Conservation (phyloP, 768 basidiomycete species). For the Tulasnella sp. region DNA sequence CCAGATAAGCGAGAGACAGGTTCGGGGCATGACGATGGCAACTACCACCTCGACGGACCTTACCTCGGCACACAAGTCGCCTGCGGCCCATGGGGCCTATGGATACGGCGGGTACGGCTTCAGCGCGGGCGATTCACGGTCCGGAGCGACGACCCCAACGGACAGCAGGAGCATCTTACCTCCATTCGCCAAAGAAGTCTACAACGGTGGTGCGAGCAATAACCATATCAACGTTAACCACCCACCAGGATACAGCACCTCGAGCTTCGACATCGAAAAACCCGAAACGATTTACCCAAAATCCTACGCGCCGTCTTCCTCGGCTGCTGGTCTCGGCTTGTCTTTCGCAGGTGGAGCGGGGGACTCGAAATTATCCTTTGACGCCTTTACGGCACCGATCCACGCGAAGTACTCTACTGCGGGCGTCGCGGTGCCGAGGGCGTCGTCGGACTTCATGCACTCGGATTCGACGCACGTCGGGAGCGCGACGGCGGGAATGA, state of each 20-base stretch:
- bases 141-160: neutral
- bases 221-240: neutral
- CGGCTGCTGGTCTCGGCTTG: neutral
- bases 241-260: too few relatives aligned
- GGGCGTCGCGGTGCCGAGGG: neutral
- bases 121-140: neutral
- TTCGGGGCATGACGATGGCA: neutral
- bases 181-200: neutral
- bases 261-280: neutral
- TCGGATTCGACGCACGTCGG: constrained; percentile 5
- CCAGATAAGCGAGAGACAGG: neutral
- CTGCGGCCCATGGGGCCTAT: neutral
- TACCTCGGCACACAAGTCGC: neutral
- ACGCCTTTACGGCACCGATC: neutral
- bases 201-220: neutral
- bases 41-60: neutral
- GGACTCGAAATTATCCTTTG: neutral
- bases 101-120: neutral
- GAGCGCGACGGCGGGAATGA: constrained; percentile 1
- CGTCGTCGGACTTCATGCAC: neutral
- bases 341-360: neutral
- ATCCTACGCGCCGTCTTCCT: constrained; percentile 6
- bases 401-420: constrained; percentile 13
- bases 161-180: constrained; percentile 1
- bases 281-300: constrained; percentile 9